A percentile compares a stretch with the other conserved stretches of the same genome.
Conservation (phyloP, 2,329 filamentous ascomycete genomes). For the Fusarium heterosporum region DNA sequence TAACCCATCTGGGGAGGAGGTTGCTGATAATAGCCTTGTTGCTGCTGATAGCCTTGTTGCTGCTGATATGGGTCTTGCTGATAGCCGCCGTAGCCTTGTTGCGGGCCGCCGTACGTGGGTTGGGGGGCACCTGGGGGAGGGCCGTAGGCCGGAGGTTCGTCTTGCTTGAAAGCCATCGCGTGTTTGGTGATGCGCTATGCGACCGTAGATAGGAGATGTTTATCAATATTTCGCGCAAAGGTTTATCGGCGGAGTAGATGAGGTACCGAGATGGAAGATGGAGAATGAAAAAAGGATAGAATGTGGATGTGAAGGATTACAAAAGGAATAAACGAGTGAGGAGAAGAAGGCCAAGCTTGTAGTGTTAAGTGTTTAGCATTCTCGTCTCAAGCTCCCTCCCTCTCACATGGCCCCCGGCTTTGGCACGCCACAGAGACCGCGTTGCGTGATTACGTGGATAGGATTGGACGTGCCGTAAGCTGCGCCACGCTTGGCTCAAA, state of each 20-base stretch:
- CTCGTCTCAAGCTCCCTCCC: constrained; percentile 27
- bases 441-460: constrained; percentile 45
- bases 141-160: constrained; percentile 63
- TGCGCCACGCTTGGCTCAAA: constrained; percentile 52
- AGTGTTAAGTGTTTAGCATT: constrained; percentile 24
- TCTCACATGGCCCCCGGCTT: constrained; percentile 43
- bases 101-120: constrained; percentile 55
- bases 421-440: constrained; percentile 43
- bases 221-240: constrained; percentile 6
- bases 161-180: constrained; percentile 55
- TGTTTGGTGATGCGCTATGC: constrained; percentile 11
- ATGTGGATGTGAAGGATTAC: constrained; percentile 23
- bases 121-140: constrained; percentile 55
- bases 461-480: constrained; percentile 37
- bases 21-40: constrained; percentile 47
- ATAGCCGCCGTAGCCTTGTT: constrained; percentile 55
- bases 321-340: constrained; percentile 22
- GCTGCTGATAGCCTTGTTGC: constrained; percentile 32
- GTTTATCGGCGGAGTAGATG: constrained; percentile 3
- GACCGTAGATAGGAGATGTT: constrained; percentile 9
- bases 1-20: constrained; percentile 50
- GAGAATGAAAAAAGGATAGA: constrained; percentile 3
- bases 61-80: constrained; percentile 49
- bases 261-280: constrained; percentile 1
- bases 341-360: constrained; percentile 24